Percentiles rank a stretch among this genome's conserved stretches.
These are phyloP conservation scores for Hypholoma sublateritium DNA, from an alignment of 768 basidiomycete genomes.

Conservation along the genomic window DNA sequence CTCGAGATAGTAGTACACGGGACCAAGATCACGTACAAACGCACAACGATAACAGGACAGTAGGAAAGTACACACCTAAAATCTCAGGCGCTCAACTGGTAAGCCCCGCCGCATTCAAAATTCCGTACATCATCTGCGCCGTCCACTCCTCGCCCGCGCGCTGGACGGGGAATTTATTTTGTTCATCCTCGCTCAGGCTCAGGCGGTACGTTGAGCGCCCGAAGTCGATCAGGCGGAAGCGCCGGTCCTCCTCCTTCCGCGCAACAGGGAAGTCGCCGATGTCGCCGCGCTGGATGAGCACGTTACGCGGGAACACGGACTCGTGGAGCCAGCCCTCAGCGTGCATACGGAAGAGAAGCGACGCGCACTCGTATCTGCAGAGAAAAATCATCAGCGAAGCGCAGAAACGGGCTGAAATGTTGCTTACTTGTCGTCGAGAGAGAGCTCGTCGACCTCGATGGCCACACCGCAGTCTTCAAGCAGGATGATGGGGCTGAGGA, in stretches of 20 bases:
- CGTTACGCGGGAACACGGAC: slow-evolving; percentile 37
- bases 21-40: too few relatives aligned
- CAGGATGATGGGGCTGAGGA: slow-evolving; percentile 41
- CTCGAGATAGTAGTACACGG: too few relatives aligned
- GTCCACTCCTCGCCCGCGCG: too few relatives aligned
- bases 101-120: too few relatives aligned
- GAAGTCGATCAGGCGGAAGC: slow-evolving; percentile 45
- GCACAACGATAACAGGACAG: too few relatives aligned
- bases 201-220: slow-evolving; percentile 13
- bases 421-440: slow-evolving; percentile 37
- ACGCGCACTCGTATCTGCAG: slow-evolving; percentile 37
- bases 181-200: too few relatives aligned
- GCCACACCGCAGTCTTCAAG: slow-evolving; percentile 41
- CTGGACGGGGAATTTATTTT: too few relatives aligned
- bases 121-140: too few relatives aligned
- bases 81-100: too few relatives aligned
- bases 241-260: slow-evolving; percentile 14
- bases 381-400: neutral
- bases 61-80: too few relatives aligned
- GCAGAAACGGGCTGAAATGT: neutral
- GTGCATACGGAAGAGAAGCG: slow-evolving; percentile 38
- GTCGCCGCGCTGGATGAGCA: slow-evolving; percentile 36
- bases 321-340: slow-evolving; percentile 34
- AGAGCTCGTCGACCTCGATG: slow-evolving; percentile 25
- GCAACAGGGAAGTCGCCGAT: slow-evolving; percentile 19